Percentiles rank a stretch among this genome's conserved stretches.
Conservation (phyloP, 2,329 filamentous ascomycete species). For the Paraphoma sp. region DNA sequence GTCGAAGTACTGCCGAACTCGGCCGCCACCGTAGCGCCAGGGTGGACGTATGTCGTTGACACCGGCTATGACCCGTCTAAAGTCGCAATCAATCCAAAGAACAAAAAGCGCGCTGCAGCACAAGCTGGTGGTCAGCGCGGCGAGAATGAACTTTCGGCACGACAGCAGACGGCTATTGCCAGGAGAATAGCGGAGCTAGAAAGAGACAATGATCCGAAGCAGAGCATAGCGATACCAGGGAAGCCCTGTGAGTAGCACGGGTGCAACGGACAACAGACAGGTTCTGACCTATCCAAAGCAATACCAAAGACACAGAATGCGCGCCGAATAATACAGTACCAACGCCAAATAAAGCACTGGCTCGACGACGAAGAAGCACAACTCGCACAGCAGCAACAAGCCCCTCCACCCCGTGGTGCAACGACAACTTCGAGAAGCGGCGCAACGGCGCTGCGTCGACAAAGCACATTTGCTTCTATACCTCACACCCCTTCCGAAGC, state of each 20-base stretch:
- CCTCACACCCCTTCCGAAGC: conserved; percentile 36
- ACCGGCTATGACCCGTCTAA: conserved; percentile 66
- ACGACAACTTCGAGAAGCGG: conserved; percentile 11
- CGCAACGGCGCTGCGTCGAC: conserved; percentile 25
- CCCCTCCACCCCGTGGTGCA: conserved; percentile 23
- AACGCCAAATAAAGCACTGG: conserved; percentile 85
- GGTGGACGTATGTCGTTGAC: conserved; percentile 92
- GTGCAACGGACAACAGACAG: not conserved
- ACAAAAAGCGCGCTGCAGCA: conserved; percentile 70
- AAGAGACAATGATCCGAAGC: conserved; percentile 67
- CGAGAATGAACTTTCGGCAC: conserved; percentile 71
- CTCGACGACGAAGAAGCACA: conserved; percentile 77
- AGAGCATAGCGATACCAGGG: conserved; percentile 52
- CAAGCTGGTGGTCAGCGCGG: conserved; percentile 41
- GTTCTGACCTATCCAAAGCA: conserved; percentile 5
- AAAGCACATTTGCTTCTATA: conserved; percentile 31
- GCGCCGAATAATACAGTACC: conserved; percentile 77
- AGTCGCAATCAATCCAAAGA: conserved; percentile 58
- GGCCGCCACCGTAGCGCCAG: conserved; percentile 74
- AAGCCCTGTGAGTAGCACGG: conserved; percentile 23
- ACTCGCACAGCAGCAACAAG: conserved; percentile 59
- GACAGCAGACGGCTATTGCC: conserved; percentile 80
- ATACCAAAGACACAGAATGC: conserved; percentile 65
- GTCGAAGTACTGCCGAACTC: conserved; percentile 81
- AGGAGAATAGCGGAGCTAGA: conserved; percentile 85